These are phyloP conservation scores for Delonix regia DNA, from an alignment of 306 rosid species.

Conservation along the genomic window DNA sequence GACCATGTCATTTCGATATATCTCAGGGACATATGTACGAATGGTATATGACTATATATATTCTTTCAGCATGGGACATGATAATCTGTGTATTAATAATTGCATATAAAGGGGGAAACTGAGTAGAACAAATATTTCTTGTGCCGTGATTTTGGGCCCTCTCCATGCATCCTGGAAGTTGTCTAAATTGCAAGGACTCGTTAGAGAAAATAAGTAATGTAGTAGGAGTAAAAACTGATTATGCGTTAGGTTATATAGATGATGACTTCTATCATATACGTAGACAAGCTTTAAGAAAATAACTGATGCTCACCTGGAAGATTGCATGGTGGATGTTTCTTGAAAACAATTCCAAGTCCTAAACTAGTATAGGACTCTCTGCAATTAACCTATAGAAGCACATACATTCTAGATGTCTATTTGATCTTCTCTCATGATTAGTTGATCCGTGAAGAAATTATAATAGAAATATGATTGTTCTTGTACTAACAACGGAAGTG, in stretches of 20 bases:
- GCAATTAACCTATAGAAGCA: not conserved
- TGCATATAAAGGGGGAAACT: not conserved
- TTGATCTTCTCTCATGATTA: not conserved
- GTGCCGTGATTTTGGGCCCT: not conserved
- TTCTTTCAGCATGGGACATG: not conserved
- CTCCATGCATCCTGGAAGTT: not conserved
- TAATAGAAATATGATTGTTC: not conserved
- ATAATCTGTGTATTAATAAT: not conserved
- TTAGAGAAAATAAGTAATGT: not conserved
- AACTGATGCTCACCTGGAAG: slow-evolving; percentile 60
- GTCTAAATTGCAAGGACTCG: not conserved
- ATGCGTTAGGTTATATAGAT: not conserved
- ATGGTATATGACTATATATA: not conserved
- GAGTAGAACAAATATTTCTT: not conserved
- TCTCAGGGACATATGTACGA: not conserved
- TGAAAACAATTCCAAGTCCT: not conserved
- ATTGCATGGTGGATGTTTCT: slow-evolving; percentile 40
- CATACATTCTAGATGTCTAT: not conserved
- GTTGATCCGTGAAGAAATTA: not conserved
- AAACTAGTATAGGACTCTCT: not conserved
- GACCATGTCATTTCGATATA: not conserved
- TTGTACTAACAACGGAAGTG: not conserved
- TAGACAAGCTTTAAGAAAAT: not conserved
- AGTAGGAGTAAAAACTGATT: not conserved
- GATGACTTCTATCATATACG: not conserved